phyloP scores from a whole-genome alignment of 192 early-diverging fungal species.

The Linnemannia schmuckeri region DNA sequence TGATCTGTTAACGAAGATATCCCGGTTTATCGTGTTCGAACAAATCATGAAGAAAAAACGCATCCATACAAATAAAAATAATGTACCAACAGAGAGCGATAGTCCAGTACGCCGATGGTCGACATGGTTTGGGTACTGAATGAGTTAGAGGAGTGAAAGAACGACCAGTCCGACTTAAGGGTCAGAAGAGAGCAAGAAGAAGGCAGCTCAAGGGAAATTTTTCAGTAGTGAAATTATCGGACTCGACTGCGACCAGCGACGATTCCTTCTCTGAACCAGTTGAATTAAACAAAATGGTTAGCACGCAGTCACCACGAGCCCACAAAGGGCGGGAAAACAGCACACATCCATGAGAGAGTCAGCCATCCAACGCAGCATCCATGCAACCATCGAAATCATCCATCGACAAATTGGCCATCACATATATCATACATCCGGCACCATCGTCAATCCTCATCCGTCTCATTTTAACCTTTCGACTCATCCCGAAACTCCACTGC shows the following conservation, averaged over 20 bases:
- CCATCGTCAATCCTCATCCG: background rate
- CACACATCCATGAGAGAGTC: background rate
- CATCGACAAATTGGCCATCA: slow-evolving; percentile 5
- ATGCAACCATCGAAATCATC: slow-evolving; percentile 2
- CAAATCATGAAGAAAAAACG: slow-evolving; percentile 21
- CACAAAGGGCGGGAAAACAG: background rate
- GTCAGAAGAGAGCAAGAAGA: background rate
- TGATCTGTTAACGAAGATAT: slow-evolving; percentile 56
- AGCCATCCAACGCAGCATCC: slow-evolving; percentile 7
- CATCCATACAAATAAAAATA: slow-evolving; percentile 11
- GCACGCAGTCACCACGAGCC: slow-evolving; percentile 12
- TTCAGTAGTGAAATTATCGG: slow-evolving; percentile 4
- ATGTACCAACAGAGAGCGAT: background rate
- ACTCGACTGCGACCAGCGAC: slow-evolving; percentile 7
- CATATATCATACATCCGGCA: background rate
- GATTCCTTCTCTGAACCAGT: slow-evolving; percentile 54
- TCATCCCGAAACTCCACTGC: background rate
- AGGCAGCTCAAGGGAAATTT: background rate
- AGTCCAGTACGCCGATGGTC: background rate
- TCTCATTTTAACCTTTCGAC: background rate
- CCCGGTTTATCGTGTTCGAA: slow-evolving; percentile 42
- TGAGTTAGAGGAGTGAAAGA: background rate
- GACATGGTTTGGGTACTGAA: background rate
- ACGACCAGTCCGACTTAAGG: background rate
- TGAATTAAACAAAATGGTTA: slow-evolving; percentile 52